Evolutionary conservation across 2,329 filamentous ascomycete species (phyloP), one percentile per base, ranked within the genome.

Genomic region (Chaetoscypha palmicola): DNA sequence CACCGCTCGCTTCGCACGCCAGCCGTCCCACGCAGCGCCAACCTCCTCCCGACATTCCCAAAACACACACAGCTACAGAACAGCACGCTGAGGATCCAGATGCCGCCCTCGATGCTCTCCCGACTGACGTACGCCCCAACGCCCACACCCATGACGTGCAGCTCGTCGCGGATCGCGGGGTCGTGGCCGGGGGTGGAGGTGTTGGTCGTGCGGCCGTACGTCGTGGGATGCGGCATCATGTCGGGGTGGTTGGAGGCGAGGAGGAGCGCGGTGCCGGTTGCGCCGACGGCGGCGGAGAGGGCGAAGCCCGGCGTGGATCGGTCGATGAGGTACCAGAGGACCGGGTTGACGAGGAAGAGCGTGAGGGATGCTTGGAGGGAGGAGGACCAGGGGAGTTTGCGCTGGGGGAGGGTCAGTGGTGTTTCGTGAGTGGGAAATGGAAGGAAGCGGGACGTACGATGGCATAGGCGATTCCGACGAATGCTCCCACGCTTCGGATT

Each of bases 41-140:
- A 66, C 49, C 86, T 74, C 50, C 92, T 74, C 10, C 92, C 92
- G 59, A 98, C 88, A 61, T 95, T 97, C 9, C 92, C 92, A 70
- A 98, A 96, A 66, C 90, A 96, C 8, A 97, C 79, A 55, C 87
- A 89, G 59, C 87, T 94, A 66, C 92, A 96, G 62, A 96, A 98
- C 39, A 98, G 67, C 20, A 97, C 89, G 59, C 88, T 95, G 19
- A 91, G 73, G 59, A 95, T 83, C 91, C 92, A 98, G 3, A 89
- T 86, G 10, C 81, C 82, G 14, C 84, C 76, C 45, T 84, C 86
- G 1, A 89, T 63, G 5, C 70, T 79, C 55, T 86, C 77, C 40
- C 79, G 74, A 41, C 68, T 76, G 46, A 74, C 75, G 47, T 76
- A 69, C 35, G 74, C 77, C 52, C 69, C 78, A 50, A 73, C 46